Base-by-base conservation (phyloP, 345 rosid genomes). In the Streptanthus diversifolius region DNA sequence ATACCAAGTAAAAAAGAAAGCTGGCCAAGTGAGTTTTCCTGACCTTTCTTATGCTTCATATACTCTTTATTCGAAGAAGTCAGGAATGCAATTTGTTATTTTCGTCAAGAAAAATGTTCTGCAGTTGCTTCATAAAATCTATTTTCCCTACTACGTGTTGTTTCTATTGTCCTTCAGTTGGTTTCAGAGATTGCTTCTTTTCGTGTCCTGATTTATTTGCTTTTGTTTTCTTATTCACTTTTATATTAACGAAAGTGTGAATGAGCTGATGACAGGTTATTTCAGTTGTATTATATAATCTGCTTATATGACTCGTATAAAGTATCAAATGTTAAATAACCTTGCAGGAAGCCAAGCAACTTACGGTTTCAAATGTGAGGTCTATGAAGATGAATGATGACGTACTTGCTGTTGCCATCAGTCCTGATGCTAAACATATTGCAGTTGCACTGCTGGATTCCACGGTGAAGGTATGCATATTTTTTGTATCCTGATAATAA, bases 371-470 rank as follows among this genome's bases (percentile, higher is more conserved):
- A 58, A 87, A 89, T 80, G 85, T 81, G 66, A 83, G 87, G 62
- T 80, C 95, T 41, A 76, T 86, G 86, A 95, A 90, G 89, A 90
- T 95, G 99, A 88, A 95, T 80, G 96, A 90, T 69, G 98, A 91
- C 68, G 97, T 95, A 71, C 79, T 90, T 41, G 95, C 80, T 48
- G 88, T 95, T 83, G 89, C 90, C 65, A 76, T 90, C 69, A 88
- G 97, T 73, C 96, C 98, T 65, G 96, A 95, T 68, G 85, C 90
- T 49, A 90, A 95, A 76, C 85, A 90, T 66, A 81, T 95, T 81
- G 96, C 99, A 62, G 96, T 88, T 83, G 93, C 99, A 8, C 82
- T 95, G 63, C 79, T 91, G 75, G 93, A 95, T 83, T 85, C 87
- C 83, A 95, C 96, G 21, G 99, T 95, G 83, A 90, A 91, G 97